Base-by-base conservation (phyloP, 768 basidiomycete species). In the Gelatoporia subvermispora region DNA sequence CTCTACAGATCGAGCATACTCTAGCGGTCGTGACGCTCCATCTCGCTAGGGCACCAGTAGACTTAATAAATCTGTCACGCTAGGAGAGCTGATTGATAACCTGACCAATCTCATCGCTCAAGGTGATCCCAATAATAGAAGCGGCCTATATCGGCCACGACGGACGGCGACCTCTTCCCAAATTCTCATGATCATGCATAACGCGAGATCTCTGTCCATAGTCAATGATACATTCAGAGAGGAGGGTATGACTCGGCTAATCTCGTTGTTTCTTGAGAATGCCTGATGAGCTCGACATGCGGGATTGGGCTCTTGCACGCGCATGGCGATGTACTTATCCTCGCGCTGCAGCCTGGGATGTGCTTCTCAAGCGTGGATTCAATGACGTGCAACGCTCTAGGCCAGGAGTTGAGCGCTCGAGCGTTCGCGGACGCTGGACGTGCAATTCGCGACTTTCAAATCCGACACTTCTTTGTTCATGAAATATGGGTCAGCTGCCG, bases 41-140 rank as follows among this genome's bases (percentile, higher is more conserved):
- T n/a, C n/a, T 25, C 8, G 20, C 28, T 28, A 76, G 73, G 62
- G 64, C 20, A 78, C 79, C 46, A 55, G 50, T 15, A 0, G 76
- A 79, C 50, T 11, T 77, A 5, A 45, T 65, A 15, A 68, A 74
- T 22, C 55, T 73, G n/a, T 78, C 45, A 64, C 60, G 1, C 69
- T 63, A 2, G 67, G 66, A 20, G 73, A 76, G 45, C 60, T 78
- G 56, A 59, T 69, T 4, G 72, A 76, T 52, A 70, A 73, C 52
- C 64, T 77, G 9, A 68, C 76, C 39, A 63, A 69, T 23, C 75
- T 75, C 45, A 50, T 52, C 18, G 60, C 57, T 41, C 47, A 47
- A 16, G 46, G 56, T n/a, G 52, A 65, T 41, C 63, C 63, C 25
- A 65, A 65, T 41, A 54, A 51, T 2, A 21, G 41, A 2, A 22